Conservation (phyloP, 148 eudicot species). For the Cornus suecica region DNA sequence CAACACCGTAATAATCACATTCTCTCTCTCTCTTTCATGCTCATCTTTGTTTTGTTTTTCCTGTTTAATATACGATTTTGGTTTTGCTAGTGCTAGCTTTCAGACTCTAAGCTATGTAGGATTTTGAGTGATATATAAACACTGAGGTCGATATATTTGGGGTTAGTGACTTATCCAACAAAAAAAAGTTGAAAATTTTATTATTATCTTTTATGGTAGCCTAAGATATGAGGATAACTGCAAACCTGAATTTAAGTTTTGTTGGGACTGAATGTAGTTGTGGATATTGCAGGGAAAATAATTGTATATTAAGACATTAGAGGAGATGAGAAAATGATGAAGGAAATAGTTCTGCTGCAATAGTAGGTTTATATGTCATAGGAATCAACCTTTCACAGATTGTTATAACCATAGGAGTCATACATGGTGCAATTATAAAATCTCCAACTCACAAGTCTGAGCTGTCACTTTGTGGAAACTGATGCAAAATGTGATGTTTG, state of each 20-base stretch:
- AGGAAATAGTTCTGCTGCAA: not conserved
- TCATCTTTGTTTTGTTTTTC: not conserved
- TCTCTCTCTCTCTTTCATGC: not conserved
- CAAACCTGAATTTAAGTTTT: not conserved
- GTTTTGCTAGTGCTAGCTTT: not conserved
- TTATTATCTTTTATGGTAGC: no score
- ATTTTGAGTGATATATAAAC: not conserved
- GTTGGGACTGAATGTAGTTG: not conserved
- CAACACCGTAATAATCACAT: conserved; percentile 77
- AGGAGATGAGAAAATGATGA: conserved; percentile 8
- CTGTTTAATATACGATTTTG: not conserved
- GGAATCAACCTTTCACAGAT: no score
- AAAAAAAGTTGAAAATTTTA: no score
- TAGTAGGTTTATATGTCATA: no score
- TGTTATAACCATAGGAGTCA: no score
- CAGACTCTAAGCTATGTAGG: not conserved
- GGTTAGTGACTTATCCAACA: no score
- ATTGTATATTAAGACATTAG: conserved; percentile 3
- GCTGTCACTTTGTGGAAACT: no score
- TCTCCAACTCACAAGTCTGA: no score
- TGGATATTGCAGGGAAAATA: not conserved
- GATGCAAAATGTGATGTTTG: no score
- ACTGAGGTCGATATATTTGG: not conserved
- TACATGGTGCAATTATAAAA: no score
- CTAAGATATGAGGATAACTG: not conserved